Base-by-base conservation (phyloP, 495 filamentous ascomycete genomes). In the Lophiotrema nucula region DNA sequence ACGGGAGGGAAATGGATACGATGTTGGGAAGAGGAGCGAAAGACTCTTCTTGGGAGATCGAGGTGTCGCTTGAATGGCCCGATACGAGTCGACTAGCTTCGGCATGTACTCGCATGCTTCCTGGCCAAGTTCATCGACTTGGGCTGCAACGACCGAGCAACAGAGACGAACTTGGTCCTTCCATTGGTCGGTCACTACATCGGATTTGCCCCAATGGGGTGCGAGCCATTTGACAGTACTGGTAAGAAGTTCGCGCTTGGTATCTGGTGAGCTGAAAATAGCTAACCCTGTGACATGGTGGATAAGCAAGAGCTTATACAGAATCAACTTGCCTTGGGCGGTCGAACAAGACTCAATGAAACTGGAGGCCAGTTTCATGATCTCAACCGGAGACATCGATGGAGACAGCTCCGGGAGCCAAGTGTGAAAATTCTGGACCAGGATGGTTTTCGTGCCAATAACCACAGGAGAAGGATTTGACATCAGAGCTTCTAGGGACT, bases 361-460 rank as follows among this genome's bases (percentile, higher is more conserved):
- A 69, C 90, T 88, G 48, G 92, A 87, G 22, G 92, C 90, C 46
- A 97, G 85, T 66, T 95, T 84, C 49, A 97, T 73, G 55, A 96
- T 93, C 69, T 99, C 92, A 54, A 88, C 87, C 0, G 85, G 83
- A 13, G 77, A 82, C 65, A 99, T 79, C 28, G 92, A 77, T 13
- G 84, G 82, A 3, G 82, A 81, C 5, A 97, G 81, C 60, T 96
- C 91, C 0, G 93, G 95, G 11, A 99, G 75, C 93, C 93, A 97
- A 1, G 88, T 85, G 69, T 97, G 93, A 70, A 97, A 96, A 72
- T 97, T 88, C 69, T 99, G 93, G 16, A 97, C 92, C 4, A 95
- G 88, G 27, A 99, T 73, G 1, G 93, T 97, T 69, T 97, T 95
- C 55, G 88, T 96, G 24, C 93, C 93, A 27, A 99, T 85, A 44